Evolutionary conservation across 1,284 basidiomycete genomes (phyloP), one percentile per base, ranked within the genome.

Genomic region (Pyrrhoderma noxium): DNA sequence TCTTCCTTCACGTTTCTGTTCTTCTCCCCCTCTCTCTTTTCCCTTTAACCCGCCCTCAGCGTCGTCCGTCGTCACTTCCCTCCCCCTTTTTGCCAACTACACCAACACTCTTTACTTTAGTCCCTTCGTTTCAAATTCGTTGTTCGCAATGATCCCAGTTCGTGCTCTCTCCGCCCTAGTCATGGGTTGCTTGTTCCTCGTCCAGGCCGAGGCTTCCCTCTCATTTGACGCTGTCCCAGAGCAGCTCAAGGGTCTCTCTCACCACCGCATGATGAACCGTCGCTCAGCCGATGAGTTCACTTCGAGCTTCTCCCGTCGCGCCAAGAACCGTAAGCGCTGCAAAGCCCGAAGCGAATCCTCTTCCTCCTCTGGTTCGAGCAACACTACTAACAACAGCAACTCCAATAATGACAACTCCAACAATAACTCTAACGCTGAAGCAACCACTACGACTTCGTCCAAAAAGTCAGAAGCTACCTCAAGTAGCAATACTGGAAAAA

Each of bases 171-270:
- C 43, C 3, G 36, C 38, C 22, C 47, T 53, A 19, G 22, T 45
- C 27, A 34, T 53, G 42, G 47, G 40, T 19, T 53, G n/a, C 38
- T 21, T 36, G 34, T 38, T 49, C 9, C 21, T 37, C 16, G 14
- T 49, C 36, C 41, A 40, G 18, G 52, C 38, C 22, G 23, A 42
- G 27, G 51, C 51, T 43, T 53, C 51, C 19, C 51, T 47, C 19
- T 45, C 41, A 18, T 46, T 48, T 23, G 47, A 49, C 18, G 19
- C 21, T 27, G 37, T 40, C 9, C 27, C 52, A 4, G 47, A 21
- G 41, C 21, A 49, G 18, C 23, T 45, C 19, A 38, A 25, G 7
- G 27, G 45, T 16, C 39, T 49, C 22, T 18, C 21, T 16, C 38
- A 40, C 5, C 38, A 40, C 14, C 27, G 27, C 11, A 31, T 31